A percentile compares a stretch with the other conserved stretches of the same genome.
Evolutionary conservation across 495 filamentous ascomycete species (phyloP).

Genomic region (Aspergillus diversus): DNA sequence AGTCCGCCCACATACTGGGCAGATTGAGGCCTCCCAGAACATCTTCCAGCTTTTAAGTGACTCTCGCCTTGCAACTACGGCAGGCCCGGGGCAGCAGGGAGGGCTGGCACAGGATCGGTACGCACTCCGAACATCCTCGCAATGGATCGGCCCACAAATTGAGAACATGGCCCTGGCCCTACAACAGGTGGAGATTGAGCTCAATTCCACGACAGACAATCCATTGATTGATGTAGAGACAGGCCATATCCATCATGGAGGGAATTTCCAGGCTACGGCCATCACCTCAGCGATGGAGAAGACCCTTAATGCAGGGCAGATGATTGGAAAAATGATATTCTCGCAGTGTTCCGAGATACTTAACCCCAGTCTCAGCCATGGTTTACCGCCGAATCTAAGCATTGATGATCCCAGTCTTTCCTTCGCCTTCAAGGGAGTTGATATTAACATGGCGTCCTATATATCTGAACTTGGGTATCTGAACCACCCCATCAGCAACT

Average conservation of each 20-base stretch:
- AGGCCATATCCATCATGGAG: slow-evolving; percentile 52
- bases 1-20: slow-evolving; percentile 61
- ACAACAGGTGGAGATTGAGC: slow-evolving; percentile 56
- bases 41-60: slow-evolving; percentile 54
- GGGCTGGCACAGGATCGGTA: slow-evolving; percentile 62
- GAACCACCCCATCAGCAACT: slow-evolving; percentile 51
- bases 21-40: slow-evolving; percentile 58
- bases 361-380: slow-evolving; percentile 58
- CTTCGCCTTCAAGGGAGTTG: slow-evolving; percentile 64
- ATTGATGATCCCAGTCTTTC: slow-evolving; percentile 56
- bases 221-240: slow-evolving; percentile 53
- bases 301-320: slow-evolving; percentile 53
- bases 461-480: slow-evolving; percentile 55
- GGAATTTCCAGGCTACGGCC: slow-evolving; percentile 65
- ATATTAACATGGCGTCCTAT: slow-evolving; percentile 66
- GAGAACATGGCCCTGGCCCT: slow-evolving; percentile 61
- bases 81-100: background rate
- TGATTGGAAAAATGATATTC: slow-evolving; percentile 61
- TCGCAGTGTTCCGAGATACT: slow-evolving; percentile 61
- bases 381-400: slow-evolving; percentile 60
- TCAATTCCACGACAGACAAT: slow-evolving; percentile 68
- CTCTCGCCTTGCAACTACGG: slow-evolving; percentile 29
- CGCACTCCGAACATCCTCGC: slow-evolving; percentile 57
- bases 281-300: slow-evolving; percentile 70
- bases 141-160: slow-evolving; percentile 66